These are phyloP conservation scores for Ogataea angusta DNA, from an alignment of 805 yeast genomes.

Conservation along the genomic window DNA sequence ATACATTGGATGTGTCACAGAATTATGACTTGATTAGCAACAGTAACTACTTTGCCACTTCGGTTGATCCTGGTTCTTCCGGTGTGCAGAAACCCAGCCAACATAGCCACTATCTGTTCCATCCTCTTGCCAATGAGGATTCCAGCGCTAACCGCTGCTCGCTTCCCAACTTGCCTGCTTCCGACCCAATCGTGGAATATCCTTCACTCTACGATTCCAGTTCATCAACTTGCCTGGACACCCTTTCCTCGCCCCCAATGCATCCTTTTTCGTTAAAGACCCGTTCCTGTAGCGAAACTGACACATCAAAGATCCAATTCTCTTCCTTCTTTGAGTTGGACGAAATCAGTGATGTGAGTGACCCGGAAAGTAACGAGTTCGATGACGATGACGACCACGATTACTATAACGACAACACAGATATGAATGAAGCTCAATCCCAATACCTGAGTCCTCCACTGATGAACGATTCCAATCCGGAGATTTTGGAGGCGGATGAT, in stretches of 20 bases:
- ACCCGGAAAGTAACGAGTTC: slow-evolving; percentile 10
- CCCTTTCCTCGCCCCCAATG: slow-evolving; percentile 12
- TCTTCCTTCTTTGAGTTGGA: slow-evolving; percentile 19
- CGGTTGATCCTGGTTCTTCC: slow-evolving; percentile 5
- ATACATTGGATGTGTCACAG: slow-evolving; percentile 17
- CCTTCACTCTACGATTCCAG: slow-evolving; percentile 20
- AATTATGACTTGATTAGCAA: slow-evolving; percentile 13
- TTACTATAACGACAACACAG: neutral
- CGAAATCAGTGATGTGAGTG: slow-evolving; percentile 21
- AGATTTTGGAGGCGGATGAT: neutral
- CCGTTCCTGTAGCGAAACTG: slow-evolving; percentile 10
- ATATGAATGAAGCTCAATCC: neutral
- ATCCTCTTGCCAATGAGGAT: slow-evolving; percentile 12
- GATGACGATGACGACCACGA: slow-evolving; percentile 9
- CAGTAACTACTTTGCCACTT: slow-evolving; percentile 6
- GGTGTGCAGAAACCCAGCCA: slow-evolving; percentile 4
- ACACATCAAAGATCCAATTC: slow-evolving; percentile 8
- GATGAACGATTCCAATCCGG: neutral
- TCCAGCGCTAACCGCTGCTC: slow-evolving; percentile 4
- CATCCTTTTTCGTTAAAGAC: slow-evolving; percentile 3
- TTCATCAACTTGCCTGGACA: slow-evolving; percentile 4
- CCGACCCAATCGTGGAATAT: slow-evolving; percentile 21
- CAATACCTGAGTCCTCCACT: neutral
- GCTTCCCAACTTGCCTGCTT: slow-evolving; percentile 15
- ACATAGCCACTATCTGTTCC: slow-evolving; percentile 13